These are phyloP conservation scores for Peronospora destructor DNA, from an alignment of 352 stramenopile genomes.

Conservation along the genomic window DNA sequence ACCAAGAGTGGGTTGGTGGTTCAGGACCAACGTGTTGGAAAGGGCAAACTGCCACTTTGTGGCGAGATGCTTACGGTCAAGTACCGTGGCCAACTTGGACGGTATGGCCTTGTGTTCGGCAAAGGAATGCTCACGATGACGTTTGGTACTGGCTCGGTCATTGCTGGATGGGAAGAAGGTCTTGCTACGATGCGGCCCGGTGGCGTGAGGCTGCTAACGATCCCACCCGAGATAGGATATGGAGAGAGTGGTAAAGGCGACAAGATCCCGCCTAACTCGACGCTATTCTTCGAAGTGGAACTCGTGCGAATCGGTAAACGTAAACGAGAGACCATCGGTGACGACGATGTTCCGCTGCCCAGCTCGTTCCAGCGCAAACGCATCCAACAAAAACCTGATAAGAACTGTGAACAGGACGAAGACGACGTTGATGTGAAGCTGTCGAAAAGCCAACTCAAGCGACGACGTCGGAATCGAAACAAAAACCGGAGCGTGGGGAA, in stretches of 20 bases:
- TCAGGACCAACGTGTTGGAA: constrained; percentile 46
- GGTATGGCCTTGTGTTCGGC: constrained; percentile 60
- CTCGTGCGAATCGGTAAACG: constrained; percentile 71
- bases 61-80: constrained; percentile 75
- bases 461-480: constrained; percentile 42
- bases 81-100: constrained; percentile 53
- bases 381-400: constrained; percentile 36
- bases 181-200: constrained; percentile 66
- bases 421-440: constrained; percentile 19
- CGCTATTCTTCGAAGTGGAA: constrained; percentile 75
- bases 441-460: constrained; percentile 33
- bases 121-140: constrained; percentile 68
- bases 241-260: constrained; percentile 53
- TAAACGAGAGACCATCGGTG: constrained; percentile 47
- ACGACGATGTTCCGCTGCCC: constrained; percentile 63
- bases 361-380: constrained; percentile 69
- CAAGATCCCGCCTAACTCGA: constrained; percentile 74
- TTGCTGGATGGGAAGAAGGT: constrained; percentile 76
- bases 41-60: constrained; percentile 38
- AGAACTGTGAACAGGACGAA: constrained; percentile 14
- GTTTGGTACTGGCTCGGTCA: constrained; percentile 63
- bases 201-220: constrained; percentile 50
- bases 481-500: constrained; percentile 16
- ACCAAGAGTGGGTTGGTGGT: constrained; percentile 51
- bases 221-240: constrained; percentile 61